These are phyloP conservation scores for Apiospora pterosperma DNA, from an alignment of 2,329 filamentous ascomycete genomes.

Conservation along the genomic window DNA sequence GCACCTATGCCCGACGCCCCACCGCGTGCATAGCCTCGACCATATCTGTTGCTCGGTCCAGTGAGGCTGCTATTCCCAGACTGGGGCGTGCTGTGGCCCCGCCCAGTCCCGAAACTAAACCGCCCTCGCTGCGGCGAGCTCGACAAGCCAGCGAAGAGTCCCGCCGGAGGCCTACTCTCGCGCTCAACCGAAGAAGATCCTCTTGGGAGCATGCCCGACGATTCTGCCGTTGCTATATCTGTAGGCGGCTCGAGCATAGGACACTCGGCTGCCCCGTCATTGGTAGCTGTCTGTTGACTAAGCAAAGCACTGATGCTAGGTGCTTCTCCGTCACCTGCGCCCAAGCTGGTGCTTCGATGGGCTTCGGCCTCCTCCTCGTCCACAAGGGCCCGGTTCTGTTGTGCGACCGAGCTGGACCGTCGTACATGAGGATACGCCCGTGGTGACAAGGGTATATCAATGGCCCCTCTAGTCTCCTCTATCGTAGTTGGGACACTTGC, in stretches of 20 bases:
- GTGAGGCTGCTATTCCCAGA: constrained; percentile 30
- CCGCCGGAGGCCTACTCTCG: constrained; percentile 44
- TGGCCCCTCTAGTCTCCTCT: constrained; percentile 57
- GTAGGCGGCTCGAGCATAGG: constrained; percentile 38
- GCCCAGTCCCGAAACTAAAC: constrained; percentile 35
- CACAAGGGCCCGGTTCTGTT: constrained; percentile 51
- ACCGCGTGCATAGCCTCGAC: constrained; percentile 31
- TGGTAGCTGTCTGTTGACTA: constrained; percentile 39
- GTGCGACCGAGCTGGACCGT: constrained; percentile 67
- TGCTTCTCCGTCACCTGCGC: constrained; percentile 60
- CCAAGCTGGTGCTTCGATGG: constrained; percentile 66
- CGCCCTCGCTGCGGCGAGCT: constrained; percentile 46
- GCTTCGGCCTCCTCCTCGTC: constrained; percentile 61
- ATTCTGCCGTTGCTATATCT: constrained; percentile 36
- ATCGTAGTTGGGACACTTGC: constrained; percentile 36
- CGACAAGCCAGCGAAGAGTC: constrained; percentile 35
- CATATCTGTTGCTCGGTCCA: constrained; percentile 29
- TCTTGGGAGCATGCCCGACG: constrained; percentile 36
- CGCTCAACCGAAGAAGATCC: constrained; percentile 34
- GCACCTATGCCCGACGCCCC: constrained; percentile 38
- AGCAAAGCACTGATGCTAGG: constrained; percentile 64
- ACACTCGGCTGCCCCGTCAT: constrained; percentile 30
- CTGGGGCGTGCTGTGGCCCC: constrained; percentile 27
- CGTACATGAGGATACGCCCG: constrained; percentile 53
- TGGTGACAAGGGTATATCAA: constrained; percentile 72